Evolutionary conservation across 2,329 filamentous ascomycete genomes (phyloP).

Genomic region (Monilinia polystroma): DNA sequence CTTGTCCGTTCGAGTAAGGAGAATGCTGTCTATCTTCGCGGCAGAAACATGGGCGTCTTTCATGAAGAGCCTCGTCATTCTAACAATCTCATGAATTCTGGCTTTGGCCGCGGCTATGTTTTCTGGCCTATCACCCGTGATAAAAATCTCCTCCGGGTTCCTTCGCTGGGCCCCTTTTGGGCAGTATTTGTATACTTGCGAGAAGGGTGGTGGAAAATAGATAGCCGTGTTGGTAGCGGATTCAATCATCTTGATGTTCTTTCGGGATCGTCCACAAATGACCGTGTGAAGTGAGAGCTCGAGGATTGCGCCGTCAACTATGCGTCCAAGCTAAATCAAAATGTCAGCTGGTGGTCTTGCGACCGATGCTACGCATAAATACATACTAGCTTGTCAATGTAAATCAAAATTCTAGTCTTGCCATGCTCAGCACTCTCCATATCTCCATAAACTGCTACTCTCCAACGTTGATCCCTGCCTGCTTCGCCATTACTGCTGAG

Average conservation of each 20-base stretch:
- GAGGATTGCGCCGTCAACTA: conserved; percentile 76
- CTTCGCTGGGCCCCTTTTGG: conserved; percentile 78
- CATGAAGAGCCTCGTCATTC: conserved; percentile 77
- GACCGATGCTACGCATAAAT: background rate
- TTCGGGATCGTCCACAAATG: conserved; percentile 87
- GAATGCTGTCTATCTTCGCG: conserved; percentile 91
- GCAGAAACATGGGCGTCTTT: conserved; percentile 90
- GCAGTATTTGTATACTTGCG: conserved; percentile 85
- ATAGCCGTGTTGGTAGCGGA: conserved; percentile 94
- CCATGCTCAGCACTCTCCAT: conserved; percentile 94
- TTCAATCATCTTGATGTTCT: conserved; percentile 98
- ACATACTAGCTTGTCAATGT: conserved; percentile 66
- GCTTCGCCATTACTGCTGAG: conserved; percentile 74
- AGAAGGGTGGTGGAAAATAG: conserved; percentile 95
- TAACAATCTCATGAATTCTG: conserved; percentile 82
- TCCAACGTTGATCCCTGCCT: conserved; percentile 81
- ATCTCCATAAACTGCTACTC: conserved; percentile 92
- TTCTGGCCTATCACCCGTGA: conserved; percentile 84
- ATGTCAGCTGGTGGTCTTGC: conserved; percentile 41
- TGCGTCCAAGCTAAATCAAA: conserved; percentile 60
- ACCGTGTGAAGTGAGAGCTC: conserved; percentile 88
- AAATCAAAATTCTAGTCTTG: conserved; percentile 92
- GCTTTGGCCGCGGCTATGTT: conserved; percentile 86
- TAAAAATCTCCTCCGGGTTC: conserved; percentile 87
- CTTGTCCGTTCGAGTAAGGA: conserved; percentile 89